Conservation (phyloP, 169 alveolate species). For the Plasmodium fragile region DNA sequence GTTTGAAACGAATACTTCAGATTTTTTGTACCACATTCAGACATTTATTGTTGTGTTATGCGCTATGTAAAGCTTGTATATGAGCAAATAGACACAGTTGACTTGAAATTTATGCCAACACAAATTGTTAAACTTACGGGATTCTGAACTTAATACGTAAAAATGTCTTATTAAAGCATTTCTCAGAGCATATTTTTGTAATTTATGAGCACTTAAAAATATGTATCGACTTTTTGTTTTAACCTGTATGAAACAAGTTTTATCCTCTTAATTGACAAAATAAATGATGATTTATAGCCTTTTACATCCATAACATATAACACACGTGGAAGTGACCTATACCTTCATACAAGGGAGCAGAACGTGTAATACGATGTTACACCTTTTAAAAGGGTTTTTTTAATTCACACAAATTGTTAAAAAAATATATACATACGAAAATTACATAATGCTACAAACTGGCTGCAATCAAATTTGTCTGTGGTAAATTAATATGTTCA, state of each 20-base stretch:
- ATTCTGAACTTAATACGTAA: not conserved
- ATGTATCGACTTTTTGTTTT: not conserved
- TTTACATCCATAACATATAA: not conserved
- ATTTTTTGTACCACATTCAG: not conserved
- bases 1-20: not conserved
- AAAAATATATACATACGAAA: not conserved
- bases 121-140: not conserved
- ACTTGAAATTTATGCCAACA: not conserved
- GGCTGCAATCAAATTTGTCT: not conserved
- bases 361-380: not conserved
- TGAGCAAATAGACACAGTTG: not conserved
- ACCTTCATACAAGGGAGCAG: not conserved
- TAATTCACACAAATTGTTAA: not conserved
- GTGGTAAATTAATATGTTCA: not conserved
- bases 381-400: not conserved
- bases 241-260: not conserved
- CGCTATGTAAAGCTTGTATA: not conserved
- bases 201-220: not conserved
- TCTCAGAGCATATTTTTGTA: not conserved
- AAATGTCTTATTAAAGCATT: not conserved
- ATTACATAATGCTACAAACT: not conserved
- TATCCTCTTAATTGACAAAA: slow-evolving; percentile 6
- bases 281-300: not conserved
- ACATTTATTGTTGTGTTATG: not conserved
- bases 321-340: not conserved